Percentiles rank a stretch among this genome's conserved stretches.
These are phyloP conservation scores for Suillus lakei DNA, from an alignment of 768 basidiomycete species.

Conservation along the genomic window DNA sequence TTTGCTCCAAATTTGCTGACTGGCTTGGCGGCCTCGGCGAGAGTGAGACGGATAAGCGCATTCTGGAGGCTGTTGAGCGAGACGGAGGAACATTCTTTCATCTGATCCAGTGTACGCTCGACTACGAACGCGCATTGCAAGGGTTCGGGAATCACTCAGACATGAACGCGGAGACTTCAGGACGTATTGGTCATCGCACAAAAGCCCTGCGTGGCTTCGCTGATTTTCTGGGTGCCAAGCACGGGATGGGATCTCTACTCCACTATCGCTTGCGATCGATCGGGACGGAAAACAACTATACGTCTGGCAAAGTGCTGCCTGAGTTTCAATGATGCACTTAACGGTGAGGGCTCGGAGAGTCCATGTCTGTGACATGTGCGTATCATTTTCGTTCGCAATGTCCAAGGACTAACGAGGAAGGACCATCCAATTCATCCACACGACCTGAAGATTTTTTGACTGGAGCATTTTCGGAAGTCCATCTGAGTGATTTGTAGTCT, in stretches of 20 bases:
- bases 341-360: slow-evolving; percentile 7
- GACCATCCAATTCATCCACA: neutral
- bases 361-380: neutral
- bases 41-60: neutral
- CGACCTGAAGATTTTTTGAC: neutral
- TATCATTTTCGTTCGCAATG: neutral
- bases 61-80: slow-evolving; percentile 26
- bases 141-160: slow-evolving; percentile 2
- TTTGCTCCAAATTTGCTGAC: neutral
- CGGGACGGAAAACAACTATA: slow-evolving; percentile 25
- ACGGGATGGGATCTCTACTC: slow-evolving; percentile 12
- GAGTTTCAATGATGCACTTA: slow-evolving; percentile 23
- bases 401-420: neutral
- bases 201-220: slow-evolving; percentile 22
- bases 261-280: slow-evolving; percentile 25
- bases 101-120: slow-evolving; percentile 21
- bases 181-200: slow-evolving; percentile 12
- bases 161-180: neutral
- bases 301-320: slow-evolving; percentile 25
- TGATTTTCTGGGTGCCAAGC: slow-evolving; percentile 16
- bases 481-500: neutral
- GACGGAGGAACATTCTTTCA: slow-evolving; percentile 22
- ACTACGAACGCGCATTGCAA: slow-evolving; percentile 23
- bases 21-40: neutral
- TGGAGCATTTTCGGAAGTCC: neutral